A percentile compares a stretch with the other conserved stretches of the same genome.
Evolutionary conservation across 2,329 filamentous ascomycete species (phyloP).

Genomic region (Diaporthe longicolla): DNA sequence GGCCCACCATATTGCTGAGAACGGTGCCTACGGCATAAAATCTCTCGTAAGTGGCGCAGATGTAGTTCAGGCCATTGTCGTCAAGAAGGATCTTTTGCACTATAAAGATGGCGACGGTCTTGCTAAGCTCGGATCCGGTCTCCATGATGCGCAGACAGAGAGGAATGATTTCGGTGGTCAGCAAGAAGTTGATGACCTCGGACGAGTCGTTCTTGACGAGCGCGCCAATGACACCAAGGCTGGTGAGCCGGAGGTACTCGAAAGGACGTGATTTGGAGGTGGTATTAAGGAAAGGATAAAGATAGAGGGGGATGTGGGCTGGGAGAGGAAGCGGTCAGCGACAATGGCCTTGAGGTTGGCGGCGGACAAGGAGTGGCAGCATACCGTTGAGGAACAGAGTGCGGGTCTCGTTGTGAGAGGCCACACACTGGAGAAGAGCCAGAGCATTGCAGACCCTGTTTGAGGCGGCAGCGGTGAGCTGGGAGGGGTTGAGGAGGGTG

Average conservation of each 20-base stretch:
- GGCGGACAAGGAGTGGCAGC: slow-evolving; percentile 45
- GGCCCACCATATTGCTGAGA: slow-evolving; percentile 97
- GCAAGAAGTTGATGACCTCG: slow-evolving; percentile 98
- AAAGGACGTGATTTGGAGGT: slow-evolving; percentile 98
- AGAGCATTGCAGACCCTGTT: slow-evolving; percentile 98
- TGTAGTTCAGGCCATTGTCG: slow-evolving; percentile 96
- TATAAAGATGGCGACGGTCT: slow-evolving; percentile 99
- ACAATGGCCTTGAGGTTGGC: neutral
- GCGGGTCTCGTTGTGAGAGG: slow-evolving; percentile 95
- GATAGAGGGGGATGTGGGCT: slow-evolving; percentile 98
- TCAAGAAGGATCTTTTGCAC: slow-evolving; percentile 99
- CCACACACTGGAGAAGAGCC: slow-evolving; percentile 95
- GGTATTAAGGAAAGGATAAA: slow-evolving; percentile 98
- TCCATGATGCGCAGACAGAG: slow-evolving; percentile 99
- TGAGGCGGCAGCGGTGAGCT: slow-evolving; percentile 96
- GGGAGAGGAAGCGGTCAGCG: slow-evolving; percentile 34
- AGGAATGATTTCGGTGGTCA: slow-evolving; percentile 98
- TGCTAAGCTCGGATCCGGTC: slow-evolving; percentile 97
- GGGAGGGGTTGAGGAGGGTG: slow-evolving; percentile 94
- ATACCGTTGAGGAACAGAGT: slow-evolving; percentile 93
- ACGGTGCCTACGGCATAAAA: slow-evolving; percentile 99
- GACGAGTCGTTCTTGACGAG: slow-evolving; percentile 99
- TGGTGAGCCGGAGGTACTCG: slow-evolving; percentile 96
- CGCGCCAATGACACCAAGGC: slow-evolving; percentile 94
- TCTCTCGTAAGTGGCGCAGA: slow-evolving; percentile 97